These are phyloP conservation scores for Chrysanthemum makinoi DNA, from an alignment of 129 eudicot genomes.

Conservation along the genomic window DNA sequence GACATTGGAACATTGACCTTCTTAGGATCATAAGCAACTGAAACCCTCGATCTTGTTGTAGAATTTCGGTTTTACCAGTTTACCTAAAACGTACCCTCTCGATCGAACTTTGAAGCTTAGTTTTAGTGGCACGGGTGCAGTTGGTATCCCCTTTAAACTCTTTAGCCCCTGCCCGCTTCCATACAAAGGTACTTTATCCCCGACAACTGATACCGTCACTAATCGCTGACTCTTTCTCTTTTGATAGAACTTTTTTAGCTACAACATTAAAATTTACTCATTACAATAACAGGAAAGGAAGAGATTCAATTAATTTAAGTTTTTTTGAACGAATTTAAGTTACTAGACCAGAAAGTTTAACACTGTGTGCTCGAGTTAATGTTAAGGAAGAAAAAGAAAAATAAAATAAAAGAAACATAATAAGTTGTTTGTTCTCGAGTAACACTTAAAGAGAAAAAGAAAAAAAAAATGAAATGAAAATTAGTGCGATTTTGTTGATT, in stretches of 20 bases:
- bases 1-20: conserved; percentile 48
- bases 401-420: too few relatives aligned
- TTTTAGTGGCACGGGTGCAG: conserved; percentile 60
- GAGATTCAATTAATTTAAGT: too few relatives aligned
- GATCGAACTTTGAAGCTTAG: conserved; percentile 66
- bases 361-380: too few relatives aligned
- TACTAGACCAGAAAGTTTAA: too few relatives aligned
- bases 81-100: conserved; percentile 78
- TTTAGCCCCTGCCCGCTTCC: conserved; percentile 82
- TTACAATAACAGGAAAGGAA: too few relatives aligned
- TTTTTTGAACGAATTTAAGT: too few relatives aligned
- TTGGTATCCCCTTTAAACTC: conserved; percentile 63
- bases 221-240: conserved; percentile 52
- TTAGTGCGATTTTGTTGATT: too few relatives aligned
- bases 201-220: conserved; percentile 45
- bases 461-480: too few relatives aligned
- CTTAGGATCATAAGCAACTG: conserved; percentile 47
- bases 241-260: conserved; percentile 81
- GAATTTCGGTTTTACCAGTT: conserved; percentile 83
- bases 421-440: too few relatives aligned
- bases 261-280: conserved; percentile 18
- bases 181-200: conserved; percentile 70
- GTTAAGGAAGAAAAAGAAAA: too few relatives aligned
- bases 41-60: conserved; percentile 52
- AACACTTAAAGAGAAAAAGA: too few relatives aligned